Base-by-base conservation (phyloP, 2,329 filamentous ascomycete genomes). In the Penicillium sp. region DNA sequence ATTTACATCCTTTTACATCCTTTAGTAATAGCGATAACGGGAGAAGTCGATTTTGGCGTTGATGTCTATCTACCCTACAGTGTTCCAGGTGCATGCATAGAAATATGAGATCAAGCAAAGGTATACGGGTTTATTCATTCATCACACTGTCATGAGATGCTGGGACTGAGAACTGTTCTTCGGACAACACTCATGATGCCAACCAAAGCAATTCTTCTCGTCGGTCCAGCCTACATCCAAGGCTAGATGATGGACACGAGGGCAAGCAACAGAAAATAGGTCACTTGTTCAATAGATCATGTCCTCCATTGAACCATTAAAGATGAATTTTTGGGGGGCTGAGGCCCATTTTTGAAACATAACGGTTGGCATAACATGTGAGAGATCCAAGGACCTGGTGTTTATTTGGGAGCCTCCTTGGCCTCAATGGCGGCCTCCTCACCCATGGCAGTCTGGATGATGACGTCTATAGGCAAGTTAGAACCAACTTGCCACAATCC, bases 361-460 rank as follows among this genome's bases (percentile, higher is more conserved):
- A 69, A 70, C 58, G 71, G 68, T 65, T 70, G 68, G 70, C 69
- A 68, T 72, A 68, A 71, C 60, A 71, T 58, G 67, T 64, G 67
- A 62, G 51, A 63, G 57, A 65, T 66, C 64, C 66, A 63, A 64
- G 58, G 60, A 54, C 53, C 65, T 63, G 57, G 62, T 60, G 63
- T 55, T 70, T 71, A 70, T 67, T 72, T 67, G 70, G 80, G 91
- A 80, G 91, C 92, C 84, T 97, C 93, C 89, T 98, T 98, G 82
- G 89, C 90, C 78, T 97, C 93, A 79, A 97, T 89, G 76, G 89
- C 90, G 73, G 86, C 83, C 86, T 98, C 91, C 84, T 99, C 94
- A 78, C 91, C 91, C 95, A 99, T 99, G 79, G 95, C 88, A 74
- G 92, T 91, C 78, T 96, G 90, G 79, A 99, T 88, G 74, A 94